Evolutionary conservation across 176 grass and related monocot species (phyloP), one percentile per base, ranked within the genome.

Genomic region (Lolium multiflorum): DNA sequence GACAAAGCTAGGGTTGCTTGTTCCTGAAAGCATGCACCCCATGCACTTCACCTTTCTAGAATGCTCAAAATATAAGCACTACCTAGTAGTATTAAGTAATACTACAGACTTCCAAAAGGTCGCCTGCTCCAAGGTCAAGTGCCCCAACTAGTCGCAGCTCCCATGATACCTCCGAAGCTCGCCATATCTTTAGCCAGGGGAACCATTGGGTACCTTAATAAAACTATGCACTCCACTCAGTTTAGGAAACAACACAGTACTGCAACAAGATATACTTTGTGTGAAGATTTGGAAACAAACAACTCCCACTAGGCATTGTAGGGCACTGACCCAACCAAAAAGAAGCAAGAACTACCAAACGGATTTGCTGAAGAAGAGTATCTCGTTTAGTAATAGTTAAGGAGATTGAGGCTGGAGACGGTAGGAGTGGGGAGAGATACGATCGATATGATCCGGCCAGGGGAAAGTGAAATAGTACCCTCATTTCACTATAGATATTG

Each of bases 291-390:
- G 31, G 24, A 78, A 88, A 77, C 90, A 88, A 82, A 82, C 86
- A 85, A 41, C 86, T 65, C 43, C 89, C 86, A 91, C 82, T 91
- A 88, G 52, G 43, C 78, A 64, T 85, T 91, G 90, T 85, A 85
- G 78, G 70, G 63, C 63, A 66, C 83, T 82, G 88, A 82, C 71
- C 86, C 72, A 88, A 88, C 90, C 90, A 91, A 81, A 88, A 88
- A 41, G 46, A 48, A 76, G 82, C 71, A 81, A 44, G 58, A 76
- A 14, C 16, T 54, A 58, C 8, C 8, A 61, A 81, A 64, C 74
- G 49, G 89, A 84, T 88, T 84, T 60, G 68, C 76, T 13, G 9
- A 76, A 69, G 74, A 84, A 31, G 22, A 61, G 39, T 54, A 88
- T 88, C 81, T 24, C 67, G 22, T 82, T 59, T 37, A 49, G 48